Conservation (phyloP, 768 basidiomycete genomes). For the Suillus paluster region DNA sequence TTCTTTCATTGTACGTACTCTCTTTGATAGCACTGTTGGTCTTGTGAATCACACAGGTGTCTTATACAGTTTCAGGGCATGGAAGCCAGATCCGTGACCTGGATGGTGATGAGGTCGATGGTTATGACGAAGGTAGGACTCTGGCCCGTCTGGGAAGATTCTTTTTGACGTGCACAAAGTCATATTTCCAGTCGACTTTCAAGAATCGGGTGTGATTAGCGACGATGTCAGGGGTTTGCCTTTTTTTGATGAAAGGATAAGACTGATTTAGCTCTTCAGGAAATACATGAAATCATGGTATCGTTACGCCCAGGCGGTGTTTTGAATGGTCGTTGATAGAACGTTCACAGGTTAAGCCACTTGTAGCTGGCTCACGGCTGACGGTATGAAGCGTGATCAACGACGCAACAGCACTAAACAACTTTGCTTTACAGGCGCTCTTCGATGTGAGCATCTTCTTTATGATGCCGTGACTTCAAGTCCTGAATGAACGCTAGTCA, state of each 20-base stretch:
- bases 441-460: neutral
- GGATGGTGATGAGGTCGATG: conserved; percentile 4
- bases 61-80: neutral
- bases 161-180: neutral
- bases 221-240: neutral
- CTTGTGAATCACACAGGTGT: neutral
- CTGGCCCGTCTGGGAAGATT: neutral
- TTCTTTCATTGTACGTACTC: conserved; percentile 5
- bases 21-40: neutral
- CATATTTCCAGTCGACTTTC: conserved; percentile 6
- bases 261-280: neutral
- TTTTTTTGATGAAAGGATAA: neutral
- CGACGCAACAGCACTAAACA: neutral
- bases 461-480: neutral
- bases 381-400: neutral
- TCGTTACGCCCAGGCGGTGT: neutral
- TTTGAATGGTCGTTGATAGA: neutral
- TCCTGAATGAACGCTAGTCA: neutral
- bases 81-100: neutral
- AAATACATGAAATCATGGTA: conserved; percentile 6
- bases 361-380: conserved; percentile 2
- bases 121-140: conserved; percentile 1
- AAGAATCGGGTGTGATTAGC: neutral
- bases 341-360: neutral
- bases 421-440: neutral